Conservation (phyloP, 805 yeast genomes). For the Yarrowia yakushimensis region DNA sequence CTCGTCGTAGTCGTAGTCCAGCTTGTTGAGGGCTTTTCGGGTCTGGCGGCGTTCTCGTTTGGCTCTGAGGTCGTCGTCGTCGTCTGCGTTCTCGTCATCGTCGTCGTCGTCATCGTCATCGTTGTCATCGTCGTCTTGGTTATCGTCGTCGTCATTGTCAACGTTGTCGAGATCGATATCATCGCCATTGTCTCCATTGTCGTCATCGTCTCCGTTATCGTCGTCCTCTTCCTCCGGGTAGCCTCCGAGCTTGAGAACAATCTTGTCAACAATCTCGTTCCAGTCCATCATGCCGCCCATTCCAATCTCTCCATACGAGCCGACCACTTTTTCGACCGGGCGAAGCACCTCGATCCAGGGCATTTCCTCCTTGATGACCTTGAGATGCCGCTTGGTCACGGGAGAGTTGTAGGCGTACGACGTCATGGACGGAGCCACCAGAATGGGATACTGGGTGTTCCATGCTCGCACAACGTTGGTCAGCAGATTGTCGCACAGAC, state of each 20-base stretch:
- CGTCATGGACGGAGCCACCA: slow-evolving; percentile 95
- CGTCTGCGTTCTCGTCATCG: slow-evolving; percentile 36
- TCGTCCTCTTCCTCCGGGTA: slow-evolving; percentile 55
- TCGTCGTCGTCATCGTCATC: slow-evolving; percentile 34
- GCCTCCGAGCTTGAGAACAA: slow-evolving; percentile 67
- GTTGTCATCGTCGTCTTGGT: slow-evolving; percentile 33
- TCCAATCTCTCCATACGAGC: slow-evolving; percentile 95
- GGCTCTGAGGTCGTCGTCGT: slow-evolving; percentile 29
- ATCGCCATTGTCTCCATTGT: slow-evolving; percentile 42
- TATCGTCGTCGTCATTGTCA: slow-evolving; percentile 35
- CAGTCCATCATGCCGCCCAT: slow-evolving; percentile 99
- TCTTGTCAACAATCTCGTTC: slow-evolving; percentile 85
- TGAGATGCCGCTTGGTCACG: slow-evolving; percentile 78
- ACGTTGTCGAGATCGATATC: slow-evolving; percentile 39
- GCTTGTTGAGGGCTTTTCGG: slow-evolving; percentile 15
- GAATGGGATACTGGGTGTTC: slow-evolving; percentile 86
- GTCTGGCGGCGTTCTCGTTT: slow-evolving; percentile 24
- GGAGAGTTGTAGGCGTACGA: slow-evolving; percentile 87
- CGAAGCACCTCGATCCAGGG: slow-evolving; percentile 90
- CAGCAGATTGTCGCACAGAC: slow-evolving; percentile 86
- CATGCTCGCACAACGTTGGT: slow-evolving; percentile 92
- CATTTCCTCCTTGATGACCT: slow-evolving; percentile 80
- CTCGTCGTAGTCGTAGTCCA: slow-evolving; percentile 26
- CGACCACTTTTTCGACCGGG: slow-evolving; percentile 91
- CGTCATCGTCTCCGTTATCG: slow-evolving; percentile 47